These are phyloP conservation scores for Mycena galopus DNA, from an alignment of 768 basidiomycete genomes.

Conservation along the genomic window DNA sequence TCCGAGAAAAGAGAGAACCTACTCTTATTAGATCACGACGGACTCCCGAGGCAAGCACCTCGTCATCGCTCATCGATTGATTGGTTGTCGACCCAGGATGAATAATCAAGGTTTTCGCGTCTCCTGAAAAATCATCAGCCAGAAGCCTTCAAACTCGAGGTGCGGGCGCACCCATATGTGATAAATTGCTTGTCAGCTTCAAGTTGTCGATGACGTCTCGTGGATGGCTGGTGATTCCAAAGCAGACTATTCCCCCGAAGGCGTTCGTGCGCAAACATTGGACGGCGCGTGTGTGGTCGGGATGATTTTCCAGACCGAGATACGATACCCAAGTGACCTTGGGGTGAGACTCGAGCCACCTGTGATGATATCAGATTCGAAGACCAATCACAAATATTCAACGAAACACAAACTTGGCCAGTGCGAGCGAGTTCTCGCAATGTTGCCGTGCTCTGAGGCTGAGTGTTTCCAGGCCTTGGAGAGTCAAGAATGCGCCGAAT, in stretches of 20 bases:
- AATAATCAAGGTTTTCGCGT: constrained; percentile 30
- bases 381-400: neutral
- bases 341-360: constrained; percentile 27
- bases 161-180: constrained; percentile 25
- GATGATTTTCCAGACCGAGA: constrained; percentile 21
- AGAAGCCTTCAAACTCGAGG: neutral
- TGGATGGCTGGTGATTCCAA: constrained; percentile 23
- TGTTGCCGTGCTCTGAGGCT: constrained; percentile 23
- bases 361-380: neutral
- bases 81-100: constrained; percentile 31
- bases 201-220: constrained; percentile 25
- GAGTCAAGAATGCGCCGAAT: constrained; percentile 68
- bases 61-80: constrained; percentile 29
- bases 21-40: constrained; percentile 25
- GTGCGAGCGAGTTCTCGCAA: constrained; percentile 26
- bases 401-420: constrained; percentile 16
- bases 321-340: constrained; percentile 31
- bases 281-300: constrained; percentile 8
- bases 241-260: constrained; percentile 30
- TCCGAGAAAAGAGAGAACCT: neutral
- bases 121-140: constrained; percentile 9
- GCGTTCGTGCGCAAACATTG: neutral
- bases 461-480: constrained; percentile 56
- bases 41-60: constrained; percentile 24
- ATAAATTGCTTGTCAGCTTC: constrained; percentile 25